These are phyloP conservation scores for Anisodus tanguticus DNA, from an alignment of 257 asterid species.

Conservation along the genomic window DNA sequence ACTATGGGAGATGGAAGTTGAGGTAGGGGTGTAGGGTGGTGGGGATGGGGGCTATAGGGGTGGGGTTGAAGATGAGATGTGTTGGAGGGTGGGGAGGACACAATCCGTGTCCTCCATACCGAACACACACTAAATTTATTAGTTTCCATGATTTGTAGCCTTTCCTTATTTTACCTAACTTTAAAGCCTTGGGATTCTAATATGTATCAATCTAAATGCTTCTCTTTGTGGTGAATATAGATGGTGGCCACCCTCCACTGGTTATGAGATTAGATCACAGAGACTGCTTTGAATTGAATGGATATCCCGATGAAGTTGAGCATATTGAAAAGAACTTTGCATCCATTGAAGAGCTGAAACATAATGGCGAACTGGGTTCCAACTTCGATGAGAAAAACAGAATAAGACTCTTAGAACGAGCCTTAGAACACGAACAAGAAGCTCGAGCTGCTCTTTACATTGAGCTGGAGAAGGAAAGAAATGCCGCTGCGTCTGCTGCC, in stretches of 20 bases:
- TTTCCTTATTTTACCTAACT: not conserved
- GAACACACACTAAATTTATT: not conserved
- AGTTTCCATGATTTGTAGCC: not conserved
- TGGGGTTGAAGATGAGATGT: too few relatives aligned
- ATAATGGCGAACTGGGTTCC: not conserved
- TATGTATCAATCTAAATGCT: conserved; percentile 13
- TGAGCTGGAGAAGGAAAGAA: conserved; percentile 95
- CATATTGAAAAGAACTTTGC: conserved; percentile 33
- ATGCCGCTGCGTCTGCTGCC: conserved; percentile 91
- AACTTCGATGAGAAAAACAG: conserved; percentile 39
- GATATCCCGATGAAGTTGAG: conserved; percentile 37
- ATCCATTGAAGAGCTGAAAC: conserved; percentile 39
- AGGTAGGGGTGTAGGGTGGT: too few relatives aligned
- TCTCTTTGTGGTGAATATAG: conserved; percentile 35
- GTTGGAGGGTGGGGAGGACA: too few relatives aligned
- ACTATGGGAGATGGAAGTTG: too few relatives aligned
- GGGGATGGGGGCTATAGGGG: too few relatives aligned
- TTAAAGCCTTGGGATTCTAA: not conserved
- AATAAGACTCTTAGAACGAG: conserved; percentile 57
- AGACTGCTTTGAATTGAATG: conserved; percentile 37
- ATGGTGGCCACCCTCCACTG: conserved; percentile 46
- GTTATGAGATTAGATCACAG: conserved; percentile 43
- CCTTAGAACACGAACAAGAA: conserved; percentile 65
- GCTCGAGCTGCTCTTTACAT: conserved; percentile 41
- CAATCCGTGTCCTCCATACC: too few relatives aligned